phyloP scores from a whole-genome alignment of 2,329 filamentous ascomycete genomes.

The Cordyceps cateniannulata region DNA sequence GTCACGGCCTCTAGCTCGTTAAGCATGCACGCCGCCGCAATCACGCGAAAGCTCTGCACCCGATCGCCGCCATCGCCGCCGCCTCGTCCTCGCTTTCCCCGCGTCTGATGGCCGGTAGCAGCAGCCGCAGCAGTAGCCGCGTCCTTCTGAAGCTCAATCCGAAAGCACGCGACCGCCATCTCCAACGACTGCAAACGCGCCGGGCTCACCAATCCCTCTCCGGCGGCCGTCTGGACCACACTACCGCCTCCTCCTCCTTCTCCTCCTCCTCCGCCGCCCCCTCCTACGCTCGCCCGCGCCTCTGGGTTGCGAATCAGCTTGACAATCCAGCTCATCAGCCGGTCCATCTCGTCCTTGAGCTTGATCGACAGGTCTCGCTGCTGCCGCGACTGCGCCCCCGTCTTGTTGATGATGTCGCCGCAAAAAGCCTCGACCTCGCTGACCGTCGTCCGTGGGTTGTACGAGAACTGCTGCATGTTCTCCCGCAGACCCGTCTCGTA shows the following conservation, averaged over 20 bases:
- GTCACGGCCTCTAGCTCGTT: slow-evolving; percentile 21
- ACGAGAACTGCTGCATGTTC: slow-evolving; percentile 37
- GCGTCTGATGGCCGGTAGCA: not conserved
- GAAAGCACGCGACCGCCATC: slow-evolving; percentile 16
- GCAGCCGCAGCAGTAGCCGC: not conserved
- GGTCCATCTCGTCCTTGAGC: slow-evolving; percentile 45
- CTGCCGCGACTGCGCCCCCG: slow-evolving; percentile 40
- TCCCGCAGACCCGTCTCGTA: slow-evolving; percentile 39
- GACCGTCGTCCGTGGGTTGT: slow-evolving; percentile 37
- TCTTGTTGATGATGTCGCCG: slow-evolving; percentile 47
- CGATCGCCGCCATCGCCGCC: not conserved
- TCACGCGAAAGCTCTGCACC: slow-evolving; percentile 10
- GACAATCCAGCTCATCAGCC: slow-evolving; percentile 36
- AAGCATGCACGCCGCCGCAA: slow-evolving; percentile 24
- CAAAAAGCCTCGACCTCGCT: slow-evolving; percentile 50
- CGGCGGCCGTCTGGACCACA: not conserved
- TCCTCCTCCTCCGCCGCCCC: not conserved
- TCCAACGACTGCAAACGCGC: slow-evolving; percentile 9
- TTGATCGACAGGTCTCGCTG: slow-evolving; percentile 46
- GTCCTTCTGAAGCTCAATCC: not conserved
- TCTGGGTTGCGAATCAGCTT: slow-evolving; percentile 25
- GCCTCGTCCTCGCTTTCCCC: too few species aligned
- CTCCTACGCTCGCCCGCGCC: not conserved
- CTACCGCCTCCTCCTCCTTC: too few species aligned
- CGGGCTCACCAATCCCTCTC: not conserved